Base-by-base conservation (phyloP, 1,139 yeast genomes). In the Diutina ranongensis region DNA sequence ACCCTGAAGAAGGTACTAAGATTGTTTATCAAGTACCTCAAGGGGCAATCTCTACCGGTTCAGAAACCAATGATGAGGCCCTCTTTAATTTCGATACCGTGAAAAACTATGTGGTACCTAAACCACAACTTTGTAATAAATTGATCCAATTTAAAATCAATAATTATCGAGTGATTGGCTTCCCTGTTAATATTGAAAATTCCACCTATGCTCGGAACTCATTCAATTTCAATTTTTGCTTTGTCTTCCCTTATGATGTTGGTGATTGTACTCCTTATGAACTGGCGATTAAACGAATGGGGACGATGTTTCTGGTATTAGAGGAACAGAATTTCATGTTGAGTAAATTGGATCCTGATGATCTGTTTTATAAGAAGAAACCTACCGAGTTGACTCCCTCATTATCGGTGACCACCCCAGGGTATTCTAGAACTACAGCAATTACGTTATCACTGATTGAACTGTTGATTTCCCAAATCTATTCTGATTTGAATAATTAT, bases 1-100 rank as follows among this genome's bases (percentile, higher is more conserved):
- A 94, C 57, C 97, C 97, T 0, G 84, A 92, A 0, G 95, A 87
- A 56, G 98, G 98, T 1, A 83, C 98, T 0, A 85, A 88, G 60
- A 89, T 92, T n/a, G 76, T 86, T 3, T 85, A 85, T 55, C 97
- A 94, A 58, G 95, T 87, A 1, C 99, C 98, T 1, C 54, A 50
- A 20, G 49, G 49, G 25, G 46, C 54, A 15, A 49, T 52, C 13
- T 49, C 49, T 25, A 48, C 51, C 19, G 44, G 45, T 12, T 20
- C 35, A 41, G 47, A 21, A 34, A 42, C 46, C 21, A 46, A 46
- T 20, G 44, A 21, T 27, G 22, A 21, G 10, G 72, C 77, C 35
- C 63, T 83, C 32, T 80, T 89, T 57, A 81, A 85, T 55, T 92
- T 94, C 61, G 94, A 87, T 58, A 73, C 85, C 2, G 80, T 94